Conservation (phyloP, 768 basidiomycete genomes). For the Hortiboletus campestris region DNA sequence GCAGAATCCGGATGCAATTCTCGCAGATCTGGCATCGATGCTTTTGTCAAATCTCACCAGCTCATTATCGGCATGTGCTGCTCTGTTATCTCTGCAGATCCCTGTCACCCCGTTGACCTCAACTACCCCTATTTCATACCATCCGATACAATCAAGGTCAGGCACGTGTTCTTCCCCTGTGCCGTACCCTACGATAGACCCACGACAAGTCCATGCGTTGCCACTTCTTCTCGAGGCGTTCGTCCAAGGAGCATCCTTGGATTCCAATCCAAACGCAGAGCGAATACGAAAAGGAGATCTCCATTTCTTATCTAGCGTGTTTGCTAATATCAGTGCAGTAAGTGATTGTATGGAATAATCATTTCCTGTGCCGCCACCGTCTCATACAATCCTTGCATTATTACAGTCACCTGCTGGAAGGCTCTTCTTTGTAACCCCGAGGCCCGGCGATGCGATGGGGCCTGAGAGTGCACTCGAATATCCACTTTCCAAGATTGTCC, state of each 20-base stretch:
- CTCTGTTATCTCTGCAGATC: slow-evolving; percentile 64
- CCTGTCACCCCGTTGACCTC: slow-evolving; percentile 50
- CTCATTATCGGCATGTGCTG: slow-evolving; percentile 62
- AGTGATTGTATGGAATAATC: slow-evolving; percentile 26
- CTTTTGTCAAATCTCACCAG: slow-evolving; percentile 91
- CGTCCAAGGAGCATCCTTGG: slow-evolving; percentile 62
- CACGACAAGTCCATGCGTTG: slow-evolving; percentile 58
- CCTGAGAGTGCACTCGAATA: slow-evolving; percentile 58
- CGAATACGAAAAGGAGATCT: slow-evolving; percentile 70
- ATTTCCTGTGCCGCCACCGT: neutral
- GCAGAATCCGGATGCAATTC: slow-evolving; percentile 85
- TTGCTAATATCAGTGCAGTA: slow-evolving; percentile 86
- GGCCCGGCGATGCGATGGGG: slow-evolving; percentile 47
- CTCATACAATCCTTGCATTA: neutral
- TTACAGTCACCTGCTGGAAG: slow-evolving; percentile 71
- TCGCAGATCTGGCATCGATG: slow-evolving; percentile 97
- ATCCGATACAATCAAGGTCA: slow-evolving; percentile 74
- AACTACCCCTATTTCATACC: slow-evolving; percentile 50
- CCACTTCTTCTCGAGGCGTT: slow-evolving; percentile 91
- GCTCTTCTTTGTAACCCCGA: slow-evolving; percentile 75
- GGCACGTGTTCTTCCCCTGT: slow-evolving; percentile 75
- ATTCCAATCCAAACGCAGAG: slow-evolving; percentile 48
- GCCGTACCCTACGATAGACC: slow-evolving; percentile 60
- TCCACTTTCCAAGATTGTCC: slow-evolving; percentile 75
- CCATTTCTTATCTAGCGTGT: slow-evolving; percentile 92